Conservation (phyloP, 495 filamentous ascomycete genomes). For the Filosporella fistucella region DNA sequence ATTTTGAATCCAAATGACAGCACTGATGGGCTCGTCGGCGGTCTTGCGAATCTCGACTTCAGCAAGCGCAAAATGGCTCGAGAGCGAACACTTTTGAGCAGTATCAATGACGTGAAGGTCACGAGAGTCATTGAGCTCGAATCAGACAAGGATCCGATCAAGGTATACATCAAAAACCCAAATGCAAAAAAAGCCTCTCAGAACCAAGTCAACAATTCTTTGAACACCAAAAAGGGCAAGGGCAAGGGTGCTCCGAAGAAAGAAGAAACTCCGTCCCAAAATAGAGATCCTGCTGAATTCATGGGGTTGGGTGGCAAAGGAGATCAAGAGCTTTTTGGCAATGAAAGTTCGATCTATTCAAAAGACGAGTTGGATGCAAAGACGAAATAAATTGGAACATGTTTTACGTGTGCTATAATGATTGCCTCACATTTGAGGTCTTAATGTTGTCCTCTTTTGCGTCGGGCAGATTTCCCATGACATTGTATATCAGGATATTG, state of each 20-base stretch:
- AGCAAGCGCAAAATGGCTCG: slow-evolving; percentile 71
- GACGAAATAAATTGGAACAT: not conserved
- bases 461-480: not conserved
- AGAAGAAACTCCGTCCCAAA: slow-evolving; percentile 59
- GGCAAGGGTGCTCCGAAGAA: slow-evolving; percentile 17
- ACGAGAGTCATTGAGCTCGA: slow-evolving; percentile 54
- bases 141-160: slow-evolving; percentile 52
- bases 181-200: slow-evolving; percentile 22
- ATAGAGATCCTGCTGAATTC: slow-evolving; percentile 69
- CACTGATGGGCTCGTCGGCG: slow-evolving; percentile 86
- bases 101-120: slow-evolving; percentile 73
- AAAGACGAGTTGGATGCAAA: slow-evolving; percentile 17
- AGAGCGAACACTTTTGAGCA: slow-evolving; percentile 80
- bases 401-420: too few relatives aligned
- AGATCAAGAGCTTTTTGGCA: slow-evolving; percentile 69
- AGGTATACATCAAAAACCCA: slow-evolving; percentile 76
- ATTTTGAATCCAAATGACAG: slow-evolving; percentile 65
- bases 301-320: slow-evolving; percentile 77
- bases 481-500: slow-evolving; percentile 5
- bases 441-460: too few relatives aligned
- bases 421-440: too few relatives aligned
- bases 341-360: slow-evolving; percentile 51
- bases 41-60: slow-evolving; percentile 77
- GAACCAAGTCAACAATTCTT: slow-evolving; percentile 19
- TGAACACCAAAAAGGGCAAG: slow-evolving; percentile 16